Base-by-base conservation (phyloP, 345 rosid species). In the Salix dunnii region DNA sequence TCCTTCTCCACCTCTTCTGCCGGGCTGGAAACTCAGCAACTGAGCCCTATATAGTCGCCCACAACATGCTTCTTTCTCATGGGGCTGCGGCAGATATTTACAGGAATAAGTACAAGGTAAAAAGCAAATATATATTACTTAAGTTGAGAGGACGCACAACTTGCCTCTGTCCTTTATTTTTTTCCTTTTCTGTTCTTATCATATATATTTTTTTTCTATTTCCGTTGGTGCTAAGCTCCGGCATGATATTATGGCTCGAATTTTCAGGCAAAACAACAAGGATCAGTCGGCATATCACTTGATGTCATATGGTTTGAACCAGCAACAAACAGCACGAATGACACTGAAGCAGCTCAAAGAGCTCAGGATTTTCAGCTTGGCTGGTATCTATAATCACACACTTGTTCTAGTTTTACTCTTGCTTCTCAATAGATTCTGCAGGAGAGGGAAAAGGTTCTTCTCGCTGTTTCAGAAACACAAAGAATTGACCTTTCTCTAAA, bases 281-380 rank as follows among this genome's bases (percentile, higher is more conserved):
- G 99, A 63, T 86, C 89, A 27, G 12, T 96, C 69, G 98, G 99
- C 28, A 14, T 92, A 73, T 78, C 98, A 0, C 86, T 91, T 35
- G 91, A 93, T 81, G 96, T 93, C 35, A 89, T 93, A 31, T 96
- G 99, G 99, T 96, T 17, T 63, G 92, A 84, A 74, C 91, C 99
- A 0, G 88, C 76, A 63, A 72, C 85, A 1, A 89, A 91, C 88
- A 80, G 85, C 55, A 88, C 86, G 16, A 82, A 80, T 64, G 90
- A 92, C 76, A 87, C 77, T 42, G 92, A 90, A 81, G 99, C 99
- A 38, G 83, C 97, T 63, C 91, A 96, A 83, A 87, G 94, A 84
- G 98, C 99, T 12, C 98, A 89, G 87, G 99, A 96, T 78, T 96
- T 96, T 86, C 99, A 96, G 86, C 89, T 96, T 80, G 99, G 97